Percentiles rank a stretch among this genome's conserved stretches.
phyloP scores from a whole-genome alignment of 2,329 filamentous ascomycete genomes.

The Fusarium brachygibbosum region DNA sequence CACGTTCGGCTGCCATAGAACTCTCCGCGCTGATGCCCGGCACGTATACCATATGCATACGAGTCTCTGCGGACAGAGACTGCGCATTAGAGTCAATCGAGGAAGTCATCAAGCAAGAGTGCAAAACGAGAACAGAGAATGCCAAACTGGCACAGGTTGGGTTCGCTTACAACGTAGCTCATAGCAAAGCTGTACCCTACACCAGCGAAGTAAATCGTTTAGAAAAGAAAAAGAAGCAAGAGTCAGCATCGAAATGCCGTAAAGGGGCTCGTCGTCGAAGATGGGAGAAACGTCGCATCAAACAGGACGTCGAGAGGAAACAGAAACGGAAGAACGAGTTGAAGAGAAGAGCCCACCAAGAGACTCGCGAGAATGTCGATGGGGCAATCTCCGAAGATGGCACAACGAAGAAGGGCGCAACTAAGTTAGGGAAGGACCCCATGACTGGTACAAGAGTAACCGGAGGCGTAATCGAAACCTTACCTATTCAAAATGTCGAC shows the following conservation, averaged over 20 bases:
- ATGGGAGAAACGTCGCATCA: not conserved
- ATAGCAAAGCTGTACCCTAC: not conserved
- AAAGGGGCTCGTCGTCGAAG: not conserved
- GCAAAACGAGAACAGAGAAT: not conserved
- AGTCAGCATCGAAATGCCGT: constrained; percentile 1
- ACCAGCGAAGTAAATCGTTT: not conserved
- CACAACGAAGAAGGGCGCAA: too few relatives aligned
- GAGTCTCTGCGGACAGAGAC: not conserved
- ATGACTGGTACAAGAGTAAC: too few relatives aligned
- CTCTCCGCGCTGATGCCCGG: not conserved
- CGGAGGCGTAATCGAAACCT: too few relatives aligned
- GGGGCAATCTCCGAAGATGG: too few relatives aligned
- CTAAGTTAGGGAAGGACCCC: too few relatives aligned
- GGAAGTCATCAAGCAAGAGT: constrained; percentile 1
- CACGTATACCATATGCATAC: not conserved
- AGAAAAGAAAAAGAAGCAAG: not conserved
- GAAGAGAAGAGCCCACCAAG: too few relatives aligned
- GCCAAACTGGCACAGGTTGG: constrained; percentile 1
- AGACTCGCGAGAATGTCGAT: too few relatives aligned
- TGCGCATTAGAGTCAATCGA: not conserved
- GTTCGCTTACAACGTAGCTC: not conserved
- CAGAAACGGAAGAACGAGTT: constrained; percentile 5
- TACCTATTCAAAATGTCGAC: too few relatives aligned
- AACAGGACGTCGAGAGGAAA: not conserved
- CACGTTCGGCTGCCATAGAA: not conserved